A percentile compares a stretch with the other conserved stretches of the same genome.
These are phyloP conservation scores for Pseudofabraea citricarpa DNA, from an alignment of 2,329 filamentous ascomycete genomes.

Conservation along the genomic window DNA sequence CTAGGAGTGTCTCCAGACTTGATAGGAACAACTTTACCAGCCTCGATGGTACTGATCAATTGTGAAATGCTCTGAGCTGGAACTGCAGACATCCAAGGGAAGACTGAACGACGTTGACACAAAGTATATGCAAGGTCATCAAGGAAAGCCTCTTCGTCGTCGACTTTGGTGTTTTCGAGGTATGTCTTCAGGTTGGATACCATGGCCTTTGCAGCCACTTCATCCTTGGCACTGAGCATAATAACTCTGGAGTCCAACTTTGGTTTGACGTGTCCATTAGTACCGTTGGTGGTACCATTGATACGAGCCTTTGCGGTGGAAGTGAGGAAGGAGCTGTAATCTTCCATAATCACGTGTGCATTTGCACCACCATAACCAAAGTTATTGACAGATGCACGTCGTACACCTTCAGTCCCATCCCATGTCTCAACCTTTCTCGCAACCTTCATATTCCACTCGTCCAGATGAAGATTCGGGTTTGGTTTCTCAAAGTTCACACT, in stretches of 20 bases:
- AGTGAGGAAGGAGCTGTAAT: background rate
- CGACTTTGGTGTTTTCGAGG: background rate
- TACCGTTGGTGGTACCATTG: background rate
- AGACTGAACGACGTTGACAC: slow-evolving; percentile 2
- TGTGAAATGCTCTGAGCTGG: background rate
- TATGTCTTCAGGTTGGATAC: background rate
- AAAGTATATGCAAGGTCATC: slow-evolving; percentile 4
- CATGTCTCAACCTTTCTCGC: background rate
- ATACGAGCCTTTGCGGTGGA: background rate
- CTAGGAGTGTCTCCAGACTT: too few relatives aligned
- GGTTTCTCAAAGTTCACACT: background rate
- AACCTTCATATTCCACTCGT: slow-evolving; percentile 13
- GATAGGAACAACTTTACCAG: too few relatives aligned
- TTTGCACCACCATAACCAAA: slow-evolving; percentile 17
- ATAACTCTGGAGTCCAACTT: background rate
- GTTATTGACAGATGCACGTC: slow-evolving; percentile 11
- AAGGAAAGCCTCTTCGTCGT: background rate
- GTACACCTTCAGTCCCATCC: slow-evolving; percentile 7
- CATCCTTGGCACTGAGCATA: background rate
- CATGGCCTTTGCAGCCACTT: background rate
- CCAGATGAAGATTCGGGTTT: background rate
- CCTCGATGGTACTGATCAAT: too few relatives aligned
- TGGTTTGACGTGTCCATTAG: background rate
- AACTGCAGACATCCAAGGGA: slow-evolving; percentile 3
- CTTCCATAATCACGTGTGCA: slow-evolving; percentile 31